phyloP scores from a whole-genome alignment of 2,329 filamentous ascomycete genomes.

The Bipolaris victoriae region DNA sequence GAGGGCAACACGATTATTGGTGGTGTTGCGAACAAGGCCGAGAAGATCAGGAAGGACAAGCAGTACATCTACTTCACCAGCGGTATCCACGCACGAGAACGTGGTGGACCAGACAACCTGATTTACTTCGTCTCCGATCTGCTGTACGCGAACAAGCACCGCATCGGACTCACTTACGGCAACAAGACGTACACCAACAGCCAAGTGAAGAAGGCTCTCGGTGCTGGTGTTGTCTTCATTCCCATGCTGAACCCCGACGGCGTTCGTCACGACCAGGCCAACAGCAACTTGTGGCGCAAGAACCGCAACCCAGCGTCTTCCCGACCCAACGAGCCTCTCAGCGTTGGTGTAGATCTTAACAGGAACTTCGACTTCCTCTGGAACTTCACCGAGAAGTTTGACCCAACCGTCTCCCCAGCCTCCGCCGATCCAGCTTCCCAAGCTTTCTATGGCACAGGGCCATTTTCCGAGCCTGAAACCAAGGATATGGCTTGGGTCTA shows the following conservation, averaged over 20 bases:
- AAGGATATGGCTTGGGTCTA: slow-evolving; percentile 61
- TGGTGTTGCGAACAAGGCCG: slow-evolving; percentile 54
- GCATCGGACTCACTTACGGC: slow-evolving; percentile 60
- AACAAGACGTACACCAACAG: slow-evolving; percentile 58
- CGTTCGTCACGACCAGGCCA: slow-evolving; percentile 39
- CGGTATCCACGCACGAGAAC: slow-evolving; percentile 64
- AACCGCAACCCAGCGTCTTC: slow-evolving; percentile 50
- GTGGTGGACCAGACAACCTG: slow-evolving; percentile 63
- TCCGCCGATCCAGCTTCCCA: slow-evolving; percentile 54
- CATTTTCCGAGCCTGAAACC: slow-evolving; percentile 64
- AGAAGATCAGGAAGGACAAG: slow-evolving; percentile 49
- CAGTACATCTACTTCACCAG: slow-evolving; percentile 61
- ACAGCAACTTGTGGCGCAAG: slow-evolving; percentile 44
- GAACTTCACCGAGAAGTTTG: slow-evolving; percentile 59
- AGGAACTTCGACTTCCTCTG: slow-evolving; percentile 61
- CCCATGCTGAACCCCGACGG: slow-evolving; percentile 43
- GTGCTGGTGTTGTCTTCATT: slow-evolving; percentile 61
- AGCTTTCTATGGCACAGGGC: slow-evolving; percentile 59
- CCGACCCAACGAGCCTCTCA: slow-evolving; percentile 17
- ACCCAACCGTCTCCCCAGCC: slow-evolving; percentile 46
- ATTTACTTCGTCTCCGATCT: slow-evolving; percentile 65
- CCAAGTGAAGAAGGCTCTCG: slow-evolving; percentile 60
- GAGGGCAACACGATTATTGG: slow-evolving; percentile 48
- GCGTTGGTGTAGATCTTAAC: slow-evolving; percentile 42
- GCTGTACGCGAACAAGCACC: slow-evolving; percentile 58